phyloP scores from a whole-genome alignment of 345 rosid species.

The Eucalyptus pauciflora region DNA sequence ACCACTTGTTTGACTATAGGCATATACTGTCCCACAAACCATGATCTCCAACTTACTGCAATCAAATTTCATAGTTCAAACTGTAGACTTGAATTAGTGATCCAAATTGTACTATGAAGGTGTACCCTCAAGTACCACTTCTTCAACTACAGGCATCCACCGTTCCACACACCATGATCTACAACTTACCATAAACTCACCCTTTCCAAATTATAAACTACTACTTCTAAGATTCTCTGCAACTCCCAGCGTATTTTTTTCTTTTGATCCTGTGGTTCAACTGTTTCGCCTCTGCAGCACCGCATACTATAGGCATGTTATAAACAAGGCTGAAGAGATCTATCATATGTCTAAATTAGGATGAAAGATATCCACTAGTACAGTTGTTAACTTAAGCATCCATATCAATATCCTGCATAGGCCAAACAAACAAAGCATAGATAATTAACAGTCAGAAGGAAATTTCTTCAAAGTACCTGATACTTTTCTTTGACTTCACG shows the following conservation, averaged over 20 bases:
- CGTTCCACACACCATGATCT: neutral
- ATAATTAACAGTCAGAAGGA: neutral
- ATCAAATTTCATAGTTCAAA: neutral
- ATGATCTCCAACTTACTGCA: neutral
- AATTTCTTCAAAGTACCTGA: constrained; percentile 30
- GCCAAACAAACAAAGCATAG: neutral
- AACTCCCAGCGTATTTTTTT: neutral
- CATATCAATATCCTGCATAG: neutral
- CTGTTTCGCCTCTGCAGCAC: neutral
- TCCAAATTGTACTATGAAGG: neutral
- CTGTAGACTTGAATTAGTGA: neutral
- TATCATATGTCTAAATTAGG: neutral
- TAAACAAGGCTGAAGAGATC: neutral
- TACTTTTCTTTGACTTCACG: constrained; percentile 95
- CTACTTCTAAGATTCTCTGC: neutral
- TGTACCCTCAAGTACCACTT: neutral
- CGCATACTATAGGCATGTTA: neutral
- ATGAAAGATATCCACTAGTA: neutral
- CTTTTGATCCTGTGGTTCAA: neutral
- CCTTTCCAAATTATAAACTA: neutral
- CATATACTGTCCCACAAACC: neutral
- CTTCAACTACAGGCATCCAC: neutral
- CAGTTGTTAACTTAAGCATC: neutral
- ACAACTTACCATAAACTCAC: neutral
- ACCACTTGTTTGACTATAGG: neutral